Evolutionary conservation across 192 early-diverging fungal genomes (phyloP).

Genomic region (Backusella morwellensis): DNA sequence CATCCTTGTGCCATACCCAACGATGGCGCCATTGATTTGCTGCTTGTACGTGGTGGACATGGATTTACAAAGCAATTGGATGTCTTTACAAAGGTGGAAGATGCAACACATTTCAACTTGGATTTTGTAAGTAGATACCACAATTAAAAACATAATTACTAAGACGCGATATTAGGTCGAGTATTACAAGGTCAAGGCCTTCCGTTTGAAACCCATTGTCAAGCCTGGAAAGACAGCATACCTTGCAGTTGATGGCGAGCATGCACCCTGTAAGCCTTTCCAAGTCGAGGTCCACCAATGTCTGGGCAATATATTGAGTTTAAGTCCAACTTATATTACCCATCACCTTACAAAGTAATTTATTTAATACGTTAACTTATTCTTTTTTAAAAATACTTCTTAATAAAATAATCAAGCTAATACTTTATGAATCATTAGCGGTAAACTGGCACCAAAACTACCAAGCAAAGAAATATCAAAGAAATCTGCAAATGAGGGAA

Average conservation of each 20-base stretch:
- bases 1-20: conserved; percentile 51
- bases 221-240: conserved; percentile 25
- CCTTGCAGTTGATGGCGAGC: conserved; percentile 56
- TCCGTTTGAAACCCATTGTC: conserved; percentile 43
- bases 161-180: conserved; percentile 28
- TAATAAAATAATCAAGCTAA: background rate
- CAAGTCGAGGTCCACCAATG: conserved; percentile 55
- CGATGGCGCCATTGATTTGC: conserved; percentile 52
- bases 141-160: no score
- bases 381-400: background rate
- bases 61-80: conserved; percentile 27
- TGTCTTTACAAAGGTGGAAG: conserved; percentile 41
- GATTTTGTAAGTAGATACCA: conserved; percentile 36
- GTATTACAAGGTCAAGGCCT: conserved; percentile 60
- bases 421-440: background rate
- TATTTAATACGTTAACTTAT: background rate
- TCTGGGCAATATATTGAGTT: conserved; percentile 40
- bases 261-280: conserved; percentile 48
- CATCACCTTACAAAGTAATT: background rate
- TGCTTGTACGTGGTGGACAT: conserved; percentile 33
- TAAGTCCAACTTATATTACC: conserved; percentile 14
- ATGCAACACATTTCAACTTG: conserved; percentile 40
- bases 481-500: background rate
- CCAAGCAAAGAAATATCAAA: background rate
- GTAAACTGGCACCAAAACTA: background rate